A percentile compares a stretch with the other conserved stretches of the same genome.
Conservation (phyloP, 2,329 filamentous ascomycete species). For the Fusarium irregulare region DNA sequence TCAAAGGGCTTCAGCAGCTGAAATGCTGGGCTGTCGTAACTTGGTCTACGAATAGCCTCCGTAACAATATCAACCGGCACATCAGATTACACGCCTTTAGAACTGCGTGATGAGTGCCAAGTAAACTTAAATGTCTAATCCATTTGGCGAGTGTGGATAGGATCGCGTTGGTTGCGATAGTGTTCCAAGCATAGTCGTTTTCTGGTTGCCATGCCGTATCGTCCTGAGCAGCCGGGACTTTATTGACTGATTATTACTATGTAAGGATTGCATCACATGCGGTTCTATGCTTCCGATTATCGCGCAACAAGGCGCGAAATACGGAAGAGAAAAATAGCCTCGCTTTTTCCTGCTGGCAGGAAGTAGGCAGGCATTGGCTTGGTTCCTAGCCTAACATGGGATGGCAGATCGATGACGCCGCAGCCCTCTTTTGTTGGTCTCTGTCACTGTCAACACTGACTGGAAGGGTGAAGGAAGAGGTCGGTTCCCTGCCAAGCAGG, state of each 20-base stretch:
- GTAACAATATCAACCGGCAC: slow-evolving; percentile 8
- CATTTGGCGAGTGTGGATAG: slow-evolving; percentile 6
- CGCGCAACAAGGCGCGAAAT: slow-evolving; percentile 3
- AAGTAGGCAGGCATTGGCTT: background rate
- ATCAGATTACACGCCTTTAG: background rate
- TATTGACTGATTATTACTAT: background rate
- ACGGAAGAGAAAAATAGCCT: slow-evolving; percentile 8
- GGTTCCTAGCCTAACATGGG: slow-evolving; percentile 14
- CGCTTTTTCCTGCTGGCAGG: slow-evolving; percentile 6
- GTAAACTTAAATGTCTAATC: slow-evolving; percentile 10
- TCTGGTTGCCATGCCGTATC: background rate
- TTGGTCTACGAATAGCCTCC: background rate
- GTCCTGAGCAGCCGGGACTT: background rate
- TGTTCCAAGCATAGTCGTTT: slow-evolving; percentile 1
- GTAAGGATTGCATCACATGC: slow-evolving; percentile 4
- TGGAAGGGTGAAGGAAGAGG: slow-evolving; percentile 2
- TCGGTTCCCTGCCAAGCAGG: slow-evolving; percentile 26
- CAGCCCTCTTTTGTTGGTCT: slow-evolving; percentile 19
- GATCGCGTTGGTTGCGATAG: background rate
- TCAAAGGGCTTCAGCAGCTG: slow-evolving; percentile 13
- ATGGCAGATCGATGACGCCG: slow-evolving; percentile 35
- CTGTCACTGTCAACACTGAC: background rate
- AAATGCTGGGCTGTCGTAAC: background rate
- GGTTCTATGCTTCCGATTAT: background rate
- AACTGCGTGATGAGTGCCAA: slow-evolving; percentile 24